A percentile compares a stretch with the other conserved stretches of the same genome.
phyloP scores from a whole-genome alignment of 306 rosid species.

The Medicago arabica region DNA sequence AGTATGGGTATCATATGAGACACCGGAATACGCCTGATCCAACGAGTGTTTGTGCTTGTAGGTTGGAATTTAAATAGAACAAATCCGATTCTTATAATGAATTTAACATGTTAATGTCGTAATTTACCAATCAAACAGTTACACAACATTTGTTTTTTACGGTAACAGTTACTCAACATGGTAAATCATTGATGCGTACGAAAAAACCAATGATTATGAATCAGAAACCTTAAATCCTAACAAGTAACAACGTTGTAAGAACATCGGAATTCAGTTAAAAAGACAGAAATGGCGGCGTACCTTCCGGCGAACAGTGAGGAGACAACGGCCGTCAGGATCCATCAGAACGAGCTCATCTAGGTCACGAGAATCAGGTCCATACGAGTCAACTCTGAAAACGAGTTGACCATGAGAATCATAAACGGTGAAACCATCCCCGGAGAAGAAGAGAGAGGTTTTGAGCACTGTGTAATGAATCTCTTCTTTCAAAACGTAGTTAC shows the following conservation, averaged over 20 bases:
- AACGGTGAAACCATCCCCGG: slow-evolving; percentile 86
- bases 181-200: background rate
- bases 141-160: background rate
- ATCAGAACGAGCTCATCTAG: slow-evolving; percentile 80
- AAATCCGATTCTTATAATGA: too few relatives aligned
- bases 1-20: too few relatives aligned
- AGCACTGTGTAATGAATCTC: slow-evolving; percentile 78
- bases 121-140: background rate
- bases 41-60: too few relatives aligned
- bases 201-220: background rate
- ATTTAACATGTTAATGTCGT: too few relatives aligned
- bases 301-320: slow-evolving; percentile 94
- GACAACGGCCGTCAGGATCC: slow-evolving; percentile 81
- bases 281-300: slow-evolving; percentile 42
- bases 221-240: background rate
- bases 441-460: slow-evolving; percentile 83
- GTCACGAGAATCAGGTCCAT: slow-evolving; percentile 69
- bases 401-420: slow-evolving; percentile 68
- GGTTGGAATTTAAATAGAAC: too few relatives aligned
- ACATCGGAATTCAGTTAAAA: background rate
- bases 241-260: too few relatives aligned
- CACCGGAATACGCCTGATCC: too few relatives aligned
- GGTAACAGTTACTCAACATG: background rate
- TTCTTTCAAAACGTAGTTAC: slow-evolving; percentile 52
- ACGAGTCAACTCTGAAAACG: slow-evolving; percentile 86